Evolutionary conservation across 345 rosid species (phyloP).

Genomic region (Barbarea vulgaris): DNA sequence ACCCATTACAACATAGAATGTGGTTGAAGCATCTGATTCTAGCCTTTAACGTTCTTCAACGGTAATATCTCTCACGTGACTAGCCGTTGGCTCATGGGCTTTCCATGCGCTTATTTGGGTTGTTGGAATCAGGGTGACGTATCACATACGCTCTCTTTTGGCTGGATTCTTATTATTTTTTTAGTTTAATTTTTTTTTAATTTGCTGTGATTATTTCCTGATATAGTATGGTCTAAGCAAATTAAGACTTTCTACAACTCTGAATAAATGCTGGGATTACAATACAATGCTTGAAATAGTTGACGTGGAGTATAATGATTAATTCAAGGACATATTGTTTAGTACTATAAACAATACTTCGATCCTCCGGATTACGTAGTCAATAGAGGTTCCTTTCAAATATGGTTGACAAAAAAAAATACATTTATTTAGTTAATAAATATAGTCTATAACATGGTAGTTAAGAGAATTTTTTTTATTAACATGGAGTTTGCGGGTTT

Average conservation of each 20-base stretch:
- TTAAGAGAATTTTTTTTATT: too few species aligned
- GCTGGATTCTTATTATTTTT: background rate
- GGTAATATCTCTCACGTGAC: constrained; percentile 34
- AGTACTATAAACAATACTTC: too few species aligned
- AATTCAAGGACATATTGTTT: too few species aligned
- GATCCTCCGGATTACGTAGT: background rate
- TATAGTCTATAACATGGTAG: background rate
- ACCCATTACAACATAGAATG: background rate
- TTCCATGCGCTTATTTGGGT: constrained; percentile 22
- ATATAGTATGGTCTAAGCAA: background rate
- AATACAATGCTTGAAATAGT: background rate
- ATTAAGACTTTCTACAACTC: background rate
- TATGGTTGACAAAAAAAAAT: background rate
- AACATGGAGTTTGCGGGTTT: background rate
- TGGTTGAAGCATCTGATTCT: constrained; percentile 31
- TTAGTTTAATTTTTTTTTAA: background rate
- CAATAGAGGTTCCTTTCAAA: too few species aligned
- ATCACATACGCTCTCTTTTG: background rate
- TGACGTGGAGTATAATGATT: background rate
- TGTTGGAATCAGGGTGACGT: constrained; percentile 24
- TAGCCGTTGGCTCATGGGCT: constrained; percentile 37
- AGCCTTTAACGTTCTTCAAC: constrained; percentile 32
- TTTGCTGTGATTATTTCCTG: constrained; percentile 11
- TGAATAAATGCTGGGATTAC: background rate
- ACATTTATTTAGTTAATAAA: background rate